Base-by-base conservation (phyloP, 2,329 filamentous ascomycete genomes). In the Ophiocordyceps camponoti-floridani region DNA sequence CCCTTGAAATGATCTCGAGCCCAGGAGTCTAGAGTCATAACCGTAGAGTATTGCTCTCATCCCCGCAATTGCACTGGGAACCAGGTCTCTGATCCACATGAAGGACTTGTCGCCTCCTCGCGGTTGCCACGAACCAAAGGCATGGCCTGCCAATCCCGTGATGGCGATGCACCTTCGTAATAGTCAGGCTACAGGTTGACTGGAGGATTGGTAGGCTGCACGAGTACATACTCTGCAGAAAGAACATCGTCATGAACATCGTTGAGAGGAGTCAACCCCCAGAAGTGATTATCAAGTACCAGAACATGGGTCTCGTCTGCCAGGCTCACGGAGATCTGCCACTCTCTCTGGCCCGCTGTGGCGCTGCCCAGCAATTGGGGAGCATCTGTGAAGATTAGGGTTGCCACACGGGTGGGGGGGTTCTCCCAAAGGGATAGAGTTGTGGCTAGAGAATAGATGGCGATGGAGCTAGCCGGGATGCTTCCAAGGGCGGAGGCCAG, bases 31-130 rank as follows among this genome's bases (percentile, higher is more conserved):
- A 2, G 40, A 6, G 8, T 41, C 16, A 14, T 41, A 41, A 8
- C 40, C 40, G 40, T 41, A 41, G 23, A 41, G 19, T 8, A 41
- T 26, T 5, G 23, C 19, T 11, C 40, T 19, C 9, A 28, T 23
- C 4, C 23, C 23, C 2, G 40, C 12, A 4, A 41, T 8, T 4
- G 26, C 40, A 14, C 14, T 14, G 23, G 40, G 40, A 7, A 41
- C 19, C 18, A 14, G 23, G n/a, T 41, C 40, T 23, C 40, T 19
- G 12, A 41, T 26, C 40, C 40, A 47, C 37, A 48, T 40, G 12
- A 40, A 40, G 37, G 37, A 19, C 45, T 54, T 51, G 49, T 44
- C 45, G 47, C 14, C 26, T 8, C 18, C 23, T 11, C 40, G 40
- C 5, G 40, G 40, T 5, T 23, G 8, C 40, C 40, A 41, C 3